Evolutionary conservation across 108 stramenopile species (phyloP).

Genomic region (Discostella stelligeroides): DNA sequence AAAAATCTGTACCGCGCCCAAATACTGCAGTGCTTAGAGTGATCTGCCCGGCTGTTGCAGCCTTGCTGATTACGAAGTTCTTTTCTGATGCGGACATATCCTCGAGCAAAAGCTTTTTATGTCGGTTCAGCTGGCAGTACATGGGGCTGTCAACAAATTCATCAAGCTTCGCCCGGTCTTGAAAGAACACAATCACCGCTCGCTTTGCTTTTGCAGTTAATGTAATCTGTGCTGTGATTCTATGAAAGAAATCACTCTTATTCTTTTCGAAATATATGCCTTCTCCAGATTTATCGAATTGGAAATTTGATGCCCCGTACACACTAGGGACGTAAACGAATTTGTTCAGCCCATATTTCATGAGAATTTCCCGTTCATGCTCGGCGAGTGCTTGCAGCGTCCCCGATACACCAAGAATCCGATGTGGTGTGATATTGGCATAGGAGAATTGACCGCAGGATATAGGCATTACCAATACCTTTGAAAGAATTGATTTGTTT

Average conservation of each 20-base stretch:
- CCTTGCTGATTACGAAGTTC: conserved; percentile 61
- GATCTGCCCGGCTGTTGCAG: conserved; percentile 61
- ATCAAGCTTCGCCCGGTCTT: conserved; percentile 31
- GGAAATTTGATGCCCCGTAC: too few relatives aligned
- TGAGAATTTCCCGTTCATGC: conserved; percentile 52
- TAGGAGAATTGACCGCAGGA: conserved; percentile 78
- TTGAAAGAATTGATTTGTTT: too few relatives aligned
- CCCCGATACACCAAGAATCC: conserved; percentile 68
- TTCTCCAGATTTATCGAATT: too few relatives aligned
- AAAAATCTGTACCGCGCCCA: conserved; percentile 72
- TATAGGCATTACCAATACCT: conserved; percentile 56
- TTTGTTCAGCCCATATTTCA: conserved; percentile 51
- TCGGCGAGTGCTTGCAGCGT: conserved; percentile 54
- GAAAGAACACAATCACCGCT: conserved; percentile 68
- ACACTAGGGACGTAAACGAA: conserved; percentile 64
- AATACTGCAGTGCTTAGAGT: too few relatives aligned
- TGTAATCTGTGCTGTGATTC: conserved; percentile 51
- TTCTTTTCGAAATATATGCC: too few relatives aligned
- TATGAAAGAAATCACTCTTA: too few relatives aligned
- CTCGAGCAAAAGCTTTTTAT: conserved; percentile 54
- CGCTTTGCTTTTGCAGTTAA: conserved; percentile 45
- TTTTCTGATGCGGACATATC: conserved; percentile 52
- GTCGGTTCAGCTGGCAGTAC: conserved; percentile 56
- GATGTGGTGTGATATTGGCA: conserved; percentile 61
- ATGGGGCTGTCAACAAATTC: conserved; percentile 51